These are phyloP conservation scores for Fusarium sp. DNA, from an alignment of 2,329 filamentous ascomycete species.

Conservation along the genomic window DNA sequence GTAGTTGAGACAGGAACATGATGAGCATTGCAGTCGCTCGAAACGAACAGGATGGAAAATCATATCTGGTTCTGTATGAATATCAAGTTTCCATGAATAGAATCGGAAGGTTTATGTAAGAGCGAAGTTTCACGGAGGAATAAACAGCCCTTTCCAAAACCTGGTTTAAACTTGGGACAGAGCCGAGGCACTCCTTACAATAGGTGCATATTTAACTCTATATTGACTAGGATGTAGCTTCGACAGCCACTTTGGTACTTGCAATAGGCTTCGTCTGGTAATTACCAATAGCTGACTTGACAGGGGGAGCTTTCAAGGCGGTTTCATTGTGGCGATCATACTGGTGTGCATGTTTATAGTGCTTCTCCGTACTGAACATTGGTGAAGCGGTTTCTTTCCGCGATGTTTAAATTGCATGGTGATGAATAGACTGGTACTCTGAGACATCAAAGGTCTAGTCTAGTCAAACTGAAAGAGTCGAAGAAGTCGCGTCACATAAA, in stretches of 20 bases:
- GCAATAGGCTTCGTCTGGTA: constrained; percentile 11
- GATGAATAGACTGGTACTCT: not conserved
- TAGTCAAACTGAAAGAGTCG: constrained; percentile 1
- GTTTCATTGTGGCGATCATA: constrained; percentile 34
- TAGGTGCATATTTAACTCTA: constrained; percentile 3
- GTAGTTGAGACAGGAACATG: constrained; percentile 3
- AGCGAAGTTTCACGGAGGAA: constrained; percentile 15
- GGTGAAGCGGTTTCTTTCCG: constrained; percentile 18
- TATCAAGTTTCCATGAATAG: constrained; percentile 2
- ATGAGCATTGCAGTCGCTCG: not conserved
- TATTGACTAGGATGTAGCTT: constrained; percentile 18
- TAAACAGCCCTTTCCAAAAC: constrained; percentile 16
- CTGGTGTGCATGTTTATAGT: constrained; percentile 23
- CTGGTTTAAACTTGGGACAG: constrained; percentile 12
- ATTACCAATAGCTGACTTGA: constrained; percentile 19
- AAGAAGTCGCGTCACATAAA: not conserved
- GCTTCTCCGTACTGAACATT: not conserved
- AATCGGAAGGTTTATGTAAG: constrained; percentile 29
- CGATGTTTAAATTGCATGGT: constrained; percentile 1
- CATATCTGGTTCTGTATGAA: not conserved
- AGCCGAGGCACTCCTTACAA: constrained; percentile 14
- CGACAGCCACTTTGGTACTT: not conserved
- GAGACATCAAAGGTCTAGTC: constrained; percentile 2
- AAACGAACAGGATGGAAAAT: not conserved
- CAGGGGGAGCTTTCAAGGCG: constrained; percentile 9